A percentile compares a stretch with the other conserved stretches of the same genome.
These are phyloP conservation scores for Aspergillus tamarii DNA, from an alignment of 2,329 filamentous ascomycete genomes.

Conservation along the genomic window DNA sequence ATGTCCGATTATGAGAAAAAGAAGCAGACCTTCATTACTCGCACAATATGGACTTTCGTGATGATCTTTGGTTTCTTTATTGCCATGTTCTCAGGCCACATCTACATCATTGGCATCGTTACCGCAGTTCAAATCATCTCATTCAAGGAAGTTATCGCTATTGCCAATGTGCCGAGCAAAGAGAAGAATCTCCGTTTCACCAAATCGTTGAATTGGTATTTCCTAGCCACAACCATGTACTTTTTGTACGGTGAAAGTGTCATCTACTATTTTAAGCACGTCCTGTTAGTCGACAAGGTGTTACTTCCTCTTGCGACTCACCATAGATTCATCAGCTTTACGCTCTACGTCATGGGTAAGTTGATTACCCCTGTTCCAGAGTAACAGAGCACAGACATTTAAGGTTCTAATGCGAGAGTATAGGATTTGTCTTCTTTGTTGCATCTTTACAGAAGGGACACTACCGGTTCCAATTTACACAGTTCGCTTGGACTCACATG, in stretches of 20 bases:
- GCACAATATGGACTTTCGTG: constrained; percentile 96
- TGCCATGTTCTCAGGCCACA: constrained; percentile 91
- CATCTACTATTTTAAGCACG: constrained; percentile 99
- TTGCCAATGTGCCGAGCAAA: constrained; percentile 89
- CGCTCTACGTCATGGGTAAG: constrained; percentile 94
- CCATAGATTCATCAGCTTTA: constrained; percentile 97
- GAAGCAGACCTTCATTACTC: constrained; percentile 94
- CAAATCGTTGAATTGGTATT: constrained; percentile 98
- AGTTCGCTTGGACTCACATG: constrained; percentile 99
- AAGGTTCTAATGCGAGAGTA: background rate
- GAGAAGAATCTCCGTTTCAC: constrained; percentile 90
- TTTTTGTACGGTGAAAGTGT: constrained; percentile 98
- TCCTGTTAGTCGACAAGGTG: constrained; percentile 91
- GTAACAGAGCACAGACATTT: background rate
- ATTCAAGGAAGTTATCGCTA: constrained; percentile 99
- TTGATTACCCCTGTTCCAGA: constrained; percentile 17
- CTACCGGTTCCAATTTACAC: constrained; percentile 98
- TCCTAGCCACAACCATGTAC: constrained; percentile 98
- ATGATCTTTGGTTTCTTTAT: constrained; percentile 95
- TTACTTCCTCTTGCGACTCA: constrained; percentile 92
- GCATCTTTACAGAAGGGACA: constrained; percentile 91
- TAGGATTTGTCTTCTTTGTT: constrained; percentile 98
- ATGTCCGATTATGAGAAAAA: constrained; percentile 93
- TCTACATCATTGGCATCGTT: constrained; percentile 93
- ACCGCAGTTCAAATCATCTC: constrained; percentile 94